Evolutionary conservation across 306 rosid genomes (phyloP).

Genomic region (Gleditsia sinensis): DNA sequence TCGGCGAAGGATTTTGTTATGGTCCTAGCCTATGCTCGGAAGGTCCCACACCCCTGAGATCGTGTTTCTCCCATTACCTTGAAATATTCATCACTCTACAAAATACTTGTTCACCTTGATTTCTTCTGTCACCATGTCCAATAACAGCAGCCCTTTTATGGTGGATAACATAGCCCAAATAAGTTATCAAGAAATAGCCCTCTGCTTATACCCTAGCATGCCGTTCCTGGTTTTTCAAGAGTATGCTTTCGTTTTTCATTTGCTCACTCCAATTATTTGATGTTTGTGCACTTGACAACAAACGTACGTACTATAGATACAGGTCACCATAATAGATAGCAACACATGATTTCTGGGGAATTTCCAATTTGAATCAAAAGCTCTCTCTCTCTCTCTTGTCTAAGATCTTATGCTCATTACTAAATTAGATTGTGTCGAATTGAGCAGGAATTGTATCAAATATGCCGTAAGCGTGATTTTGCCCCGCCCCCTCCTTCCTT

Average conservation of each 20-base stretch:
- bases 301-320: background rate
- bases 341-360: background rate
- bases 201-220: background rate
- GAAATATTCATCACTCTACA: background rate
- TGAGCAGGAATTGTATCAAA: background rate
- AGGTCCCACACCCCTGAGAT: constrained; percentile 47
- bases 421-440: background rate
- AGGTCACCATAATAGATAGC: background rate
- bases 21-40: constrained; percentile 68
- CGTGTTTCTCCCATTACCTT: constrained; percentile 17
- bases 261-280: background rate
- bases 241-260: background rate
- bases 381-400: too few species aligned
- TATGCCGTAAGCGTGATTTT: background rate
- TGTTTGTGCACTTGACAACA: background rate
- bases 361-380: constrained; percentile 1
- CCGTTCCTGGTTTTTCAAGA: constrained; percentile 13
- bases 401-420: too few species aligned
- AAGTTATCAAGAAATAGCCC: constrained; percentile 3
- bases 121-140: background rate
- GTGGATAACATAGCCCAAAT: background rate
- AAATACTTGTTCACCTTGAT: background rate
- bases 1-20: constrained; percentile 62
- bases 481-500: too few species aligned
- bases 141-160: background rate